phyloP scores from a whole-genome alignment of 306 rosid genomes.

The Prunus mongolica region DNA sequence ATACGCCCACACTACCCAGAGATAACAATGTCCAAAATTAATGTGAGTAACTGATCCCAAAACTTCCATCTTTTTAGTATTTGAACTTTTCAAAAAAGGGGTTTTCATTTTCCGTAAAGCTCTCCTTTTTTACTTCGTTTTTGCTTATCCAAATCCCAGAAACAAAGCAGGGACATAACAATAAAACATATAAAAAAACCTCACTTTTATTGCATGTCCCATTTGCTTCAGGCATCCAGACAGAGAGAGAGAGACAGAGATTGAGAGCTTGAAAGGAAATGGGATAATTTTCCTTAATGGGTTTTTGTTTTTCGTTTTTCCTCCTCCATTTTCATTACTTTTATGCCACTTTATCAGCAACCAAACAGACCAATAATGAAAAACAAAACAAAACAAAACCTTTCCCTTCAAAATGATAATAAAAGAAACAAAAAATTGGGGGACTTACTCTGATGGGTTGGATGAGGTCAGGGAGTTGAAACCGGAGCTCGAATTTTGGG shows the following conservation, averaged over 20 bases:
- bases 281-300: background rate
- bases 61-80: background rate
- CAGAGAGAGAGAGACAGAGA: background rate
- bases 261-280: background rate
- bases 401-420: background rate
- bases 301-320: background rate
- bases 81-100: background rate
- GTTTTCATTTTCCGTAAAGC: background rate
- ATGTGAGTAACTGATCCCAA: background rate
- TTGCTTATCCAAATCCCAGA: background rate
- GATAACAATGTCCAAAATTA: background rate
- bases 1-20: background rate
- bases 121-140: background rate
- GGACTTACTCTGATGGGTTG: constrained; percentile 33
- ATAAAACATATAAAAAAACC: background rate
- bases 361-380: background rate
- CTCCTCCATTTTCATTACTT: background rate
- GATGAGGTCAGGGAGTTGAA: constrained; percentile 54
- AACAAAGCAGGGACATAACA: background rate
- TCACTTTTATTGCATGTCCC: background rate
- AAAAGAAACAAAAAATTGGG: background rate
- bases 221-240: background rate
- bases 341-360: background rate
- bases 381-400: background rate
- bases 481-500: constrained; percentile 32